These are phyloP conservation scores for Sporothrix phasma DNA, from an alignment of 2,329 filamentous ascomycete species.

Conservation along the genomic window DNA sequence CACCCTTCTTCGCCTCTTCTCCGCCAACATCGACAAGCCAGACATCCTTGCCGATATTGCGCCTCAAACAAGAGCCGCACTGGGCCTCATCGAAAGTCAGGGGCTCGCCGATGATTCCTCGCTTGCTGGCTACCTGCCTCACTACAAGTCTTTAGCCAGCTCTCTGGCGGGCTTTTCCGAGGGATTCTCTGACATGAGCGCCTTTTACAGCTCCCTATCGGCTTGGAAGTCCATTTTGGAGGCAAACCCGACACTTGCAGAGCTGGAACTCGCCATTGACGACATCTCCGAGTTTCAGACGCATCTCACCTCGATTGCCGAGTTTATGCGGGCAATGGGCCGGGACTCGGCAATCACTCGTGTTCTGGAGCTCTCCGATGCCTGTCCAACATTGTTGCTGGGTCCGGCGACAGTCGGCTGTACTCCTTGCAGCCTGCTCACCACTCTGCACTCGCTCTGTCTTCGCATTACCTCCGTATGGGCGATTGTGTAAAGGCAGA, in stretches of 20 bases:
- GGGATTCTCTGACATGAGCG: slow-evolving; percentile 27
- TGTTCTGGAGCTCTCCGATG: slow-evolving; percentile 37
- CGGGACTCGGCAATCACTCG: slow-evolving; percentile 36
- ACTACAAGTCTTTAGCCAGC: slow-evolving; percentile 37
- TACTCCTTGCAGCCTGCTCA: slow-evolving; percentile 30
- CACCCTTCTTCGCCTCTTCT: slow-evolving; percentile 39
- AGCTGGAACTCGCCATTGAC: slow-evolving; percentile 38
- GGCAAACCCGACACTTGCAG: slow-evolving; percentile 29
- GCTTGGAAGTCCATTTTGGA: slow-evolving; percentile 37
- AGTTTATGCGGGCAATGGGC: slow-evolving; percentile 43
- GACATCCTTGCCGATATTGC: slow-evolving; percentile 32
- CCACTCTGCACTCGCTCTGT: slow-evolving; percentile 39
- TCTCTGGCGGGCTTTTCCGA: slow-evolving; percentile 37
- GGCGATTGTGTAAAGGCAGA: slow-evolving; percentile 43
- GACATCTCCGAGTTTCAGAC: slow-evolving; percentile 39
- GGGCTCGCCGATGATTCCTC: slow-evolving; percentile 36
- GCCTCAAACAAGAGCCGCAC: slow-evolving; percentile 30
- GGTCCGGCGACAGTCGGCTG: background rate
- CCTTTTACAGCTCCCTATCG: slow-evolving; percentile 29
- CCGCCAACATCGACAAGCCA: slow-evolving; percentile 37
- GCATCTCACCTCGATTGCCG: slow-evolving; percentile 40
- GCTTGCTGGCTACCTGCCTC: slow-evolving; percentile 36
- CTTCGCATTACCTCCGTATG: slow-evolving; percentile 43
- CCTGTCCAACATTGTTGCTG: slow-evolving; percentile 28
- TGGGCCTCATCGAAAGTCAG: slow-evolving; percentile 28